Evolutionary conservation across 2,329 filamentous ascomycete genomes (phyloP).

Genomic region (Colletotrichum higginsianum): DNA sequence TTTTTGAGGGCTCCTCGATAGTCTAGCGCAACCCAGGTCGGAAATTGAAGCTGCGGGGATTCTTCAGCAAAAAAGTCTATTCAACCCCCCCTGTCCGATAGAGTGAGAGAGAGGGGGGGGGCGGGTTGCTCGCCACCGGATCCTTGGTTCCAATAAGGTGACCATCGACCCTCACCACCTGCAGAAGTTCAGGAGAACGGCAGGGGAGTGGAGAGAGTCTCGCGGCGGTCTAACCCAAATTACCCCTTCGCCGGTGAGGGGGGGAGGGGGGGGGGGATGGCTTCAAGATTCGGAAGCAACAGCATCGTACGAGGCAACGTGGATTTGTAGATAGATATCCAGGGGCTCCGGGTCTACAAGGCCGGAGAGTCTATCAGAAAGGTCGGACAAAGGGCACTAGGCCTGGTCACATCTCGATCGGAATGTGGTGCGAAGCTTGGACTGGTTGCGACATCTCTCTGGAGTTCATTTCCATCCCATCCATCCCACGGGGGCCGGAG

Average conservation of each 20-base stretch:
- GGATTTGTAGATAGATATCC: not conserved
- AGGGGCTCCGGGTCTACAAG: not conserved
- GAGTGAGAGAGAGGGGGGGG: not conserved
- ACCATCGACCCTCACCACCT: constrained; percentile 18
- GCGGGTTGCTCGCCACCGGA: constrained; percentile 10
- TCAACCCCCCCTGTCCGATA: constrained; percentile 13
- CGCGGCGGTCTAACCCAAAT: constrained; percentile 29
- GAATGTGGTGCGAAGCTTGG: constrained; percentile 2
- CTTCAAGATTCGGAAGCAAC: constrained; percentile 10
- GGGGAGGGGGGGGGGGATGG: not conserved
- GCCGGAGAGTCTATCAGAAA: not conserved
- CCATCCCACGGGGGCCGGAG: not conserved
- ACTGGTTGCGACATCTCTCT: not conserved
- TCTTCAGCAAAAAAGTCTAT: constrained; percentile 27
- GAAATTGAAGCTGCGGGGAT: constrained; percentile 38
- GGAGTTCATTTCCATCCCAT: not conserved
- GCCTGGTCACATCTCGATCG: not conserved
- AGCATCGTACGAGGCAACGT: constrained; percentile 34
- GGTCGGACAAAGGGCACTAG: too few species aligned
- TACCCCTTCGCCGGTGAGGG: constrained; percentile 7
- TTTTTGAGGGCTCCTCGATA: not conserved
- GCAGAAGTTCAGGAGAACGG: not conserved
- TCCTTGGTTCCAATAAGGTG: constrained; percentile 18
- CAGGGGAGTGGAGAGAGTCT: constrained; percentile 8
- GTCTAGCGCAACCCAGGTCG: constrained; percentile 10